Evolutionary conservation across 2,329 filamentous ascomycete species (phyloP).

Genomic region (Beauveria rudraprayagi): DNA sequence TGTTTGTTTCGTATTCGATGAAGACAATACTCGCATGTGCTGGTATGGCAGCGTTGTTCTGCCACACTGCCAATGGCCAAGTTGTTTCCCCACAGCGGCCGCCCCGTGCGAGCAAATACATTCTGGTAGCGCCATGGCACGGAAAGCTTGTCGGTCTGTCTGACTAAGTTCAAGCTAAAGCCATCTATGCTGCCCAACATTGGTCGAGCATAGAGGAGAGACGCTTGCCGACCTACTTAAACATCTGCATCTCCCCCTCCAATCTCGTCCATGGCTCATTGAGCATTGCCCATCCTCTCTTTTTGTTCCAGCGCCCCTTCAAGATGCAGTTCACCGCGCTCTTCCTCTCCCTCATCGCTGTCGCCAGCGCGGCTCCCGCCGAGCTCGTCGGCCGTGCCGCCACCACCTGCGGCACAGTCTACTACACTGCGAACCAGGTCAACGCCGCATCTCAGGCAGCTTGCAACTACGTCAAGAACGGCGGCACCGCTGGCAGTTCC

Average conservation of each 20-base stretch:
- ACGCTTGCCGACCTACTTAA: neutral
- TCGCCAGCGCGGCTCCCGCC: slow-evolving; percentile 11
- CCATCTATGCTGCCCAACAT: neutral
- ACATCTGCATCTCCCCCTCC: neutral
- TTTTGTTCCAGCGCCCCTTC: neutral
- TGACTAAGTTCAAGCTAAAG: neutral
- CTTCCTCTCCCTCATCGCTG: slow-evolving; percentile 12
- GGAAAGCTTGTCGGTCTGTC: neutral
- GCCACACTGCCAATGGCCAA: neutral
- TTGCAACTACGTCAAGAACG: slow-evolving; percentile 39
- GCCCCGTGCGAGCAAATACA: no score
- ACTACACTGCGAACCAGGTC: slow-evolving; percentile 43
- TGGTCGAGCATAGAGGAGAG: neutral
- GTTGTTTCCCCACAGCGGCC: neutral
- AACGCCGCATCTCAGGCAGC: slow-evolving; percentile 41
- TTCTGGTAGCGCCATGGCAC: neutral
- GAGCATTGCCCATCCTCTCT: neutral
- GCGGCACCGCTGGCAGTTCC: slow-evolving; percentile 26
- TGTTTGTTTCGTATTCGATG: neutral
- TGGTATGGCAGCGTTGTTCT: neutral
- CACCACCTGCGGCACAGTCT: slow-evolving; percentile 41
- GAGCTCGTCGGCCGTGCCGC: slow-evolving; percentile 29
- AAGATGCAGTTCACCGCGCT: slow-evolving; percentile 12
- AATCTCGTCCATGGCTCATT: neutral
- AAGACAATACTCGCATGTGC: neutral